Evolutionary conservation across 106 monocot genomes (phyloP).

Genomic region (Platanthera guangdongensis): DNA sequence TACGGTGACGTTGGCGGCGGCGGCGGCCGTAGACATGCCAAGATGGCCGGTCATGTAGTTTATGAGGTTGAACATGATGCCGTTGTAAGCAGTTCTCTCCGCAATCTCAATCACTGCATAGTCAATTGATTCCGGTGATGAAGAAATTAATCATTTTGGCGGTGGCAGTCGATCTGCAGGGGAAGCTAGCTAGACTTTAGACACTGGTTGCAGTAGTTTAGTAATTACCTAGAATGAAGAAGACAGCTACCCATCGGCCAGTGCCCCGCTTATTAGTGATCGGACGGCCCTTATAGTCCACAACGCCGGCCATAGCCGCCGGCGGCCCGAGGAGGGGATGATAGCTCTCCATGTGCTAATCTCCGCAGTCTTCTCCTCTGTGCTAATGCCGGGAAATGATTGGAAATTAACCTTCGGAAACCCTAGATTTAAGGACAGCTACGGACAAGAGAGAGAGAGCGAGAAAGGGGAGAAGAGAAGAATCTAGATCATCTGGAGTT

Average conservation of each 20-base stretch:
- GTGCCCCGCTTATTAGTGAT: conserved; percentile 1
- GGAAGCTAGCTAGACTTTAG: too few species aligned
- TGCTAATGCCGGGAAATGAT: too few species aligned
- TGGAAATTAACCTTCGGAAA: too few species aligned
- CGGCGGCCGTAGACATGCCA: conserved; percentile 30
- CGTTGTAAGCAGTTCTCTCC: conserved; percentile 40
- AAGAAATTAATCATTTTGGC: too few species aligned
- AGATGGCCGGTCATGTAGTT: conserved; percentile 42
- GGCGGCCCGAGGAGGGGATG: background rate
- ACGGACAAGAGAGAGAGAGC: too few species aligned
- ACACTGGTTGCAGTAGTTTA: too few species aligned
- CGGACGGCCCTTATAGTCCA: conserved; percentile 16
- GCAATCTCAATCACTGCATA: conserved; percentile 34
- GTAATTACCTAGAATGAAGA: conserved; percentile 36
- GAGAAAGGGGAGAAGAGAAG: too few species aligned
- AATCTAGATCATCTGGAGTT: too few species aligned
- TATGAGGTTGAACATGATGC: conserved; percentile 40
- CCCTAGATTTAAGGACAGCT: too few species aligned
- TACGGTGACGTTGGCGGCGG: conserved; percentile 34
- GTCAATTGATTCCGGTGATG: background rate
- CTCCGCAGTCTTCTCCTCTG: background rate
- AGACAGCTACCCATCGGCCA: conserved; percentile 8
- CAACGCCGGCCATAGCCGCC: background rate
- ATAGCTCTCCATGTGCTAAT: background rate
- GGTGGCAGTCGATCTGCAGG: too few species aligned